Conservation (phyloP, 805 yeast species). For the Zygosaccharomyces kombuchaensis region DNA sequence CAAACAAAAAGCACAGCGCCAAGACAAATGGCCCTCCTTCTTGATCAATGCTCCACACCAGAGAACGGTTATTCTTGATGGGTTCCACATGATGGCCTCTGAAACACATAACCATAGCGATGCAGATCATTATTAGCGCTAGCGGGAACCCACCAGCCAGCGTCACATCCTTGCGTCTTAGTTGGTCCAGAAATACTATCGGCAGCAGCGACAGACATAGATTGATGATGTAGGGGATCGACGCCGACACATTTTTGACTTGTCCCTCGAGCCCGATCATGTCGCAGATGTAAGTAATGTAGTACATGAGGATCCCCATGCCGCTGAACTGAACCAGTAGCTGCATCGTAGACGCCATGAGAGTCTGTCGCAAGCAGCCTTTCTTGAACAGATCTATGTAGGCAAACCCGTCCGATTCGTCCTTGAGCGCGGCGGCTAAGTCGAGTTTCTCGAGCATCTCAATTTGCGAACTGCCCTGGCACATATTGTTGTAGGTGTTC, state of each 20-base stretch:
- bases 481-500: conserved; percentile 13
- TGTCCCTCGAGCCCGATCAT: conserved; percentile 43
- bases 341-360: conserved; percentile 40
- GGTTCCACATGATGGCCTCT: conserved; percentile 36
- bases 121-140: conserved; percentile 34
- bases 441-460: conserved; percentile 17
- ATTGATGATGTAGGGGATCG: conserved; percentile 40
- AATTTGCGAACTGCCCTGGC: conserved; percentile 5
- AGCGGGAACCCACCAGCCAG: conserved; percentile 41
- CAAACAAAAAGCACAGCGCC: conserved; percentile 43
- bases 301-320: conserved; percentile 42
- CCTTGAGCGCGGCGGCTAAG: conserved; percentile 15
- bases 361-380: conserved; percentile 35
- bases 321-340: conserved; percentile 44
- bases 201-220: conserved; percentile 44
- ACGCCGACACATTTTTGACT: conserved; percentile 33
- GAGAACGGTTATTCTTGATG: conserved; percentile 33
- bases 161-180: conserved; percentile 45
- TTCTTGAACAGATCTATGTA: conserved; percentile 34
- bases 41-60: conserved; percentile 36
- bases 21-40: conserved; percentile 42
- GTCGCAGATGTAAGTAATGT: conserved; percentile 44
- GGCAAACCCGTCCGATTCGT: conserved; percentile 10
- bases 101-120: conserved; percentile 37
- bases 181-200: conserved; percentile 39